Percentiles rank a stretch among this genome's conserved stretches.
Evolutionary conservation across 805 yeast species (phyloP).

Genomic region (Ogataea nakhonphanomensis): DNA sequence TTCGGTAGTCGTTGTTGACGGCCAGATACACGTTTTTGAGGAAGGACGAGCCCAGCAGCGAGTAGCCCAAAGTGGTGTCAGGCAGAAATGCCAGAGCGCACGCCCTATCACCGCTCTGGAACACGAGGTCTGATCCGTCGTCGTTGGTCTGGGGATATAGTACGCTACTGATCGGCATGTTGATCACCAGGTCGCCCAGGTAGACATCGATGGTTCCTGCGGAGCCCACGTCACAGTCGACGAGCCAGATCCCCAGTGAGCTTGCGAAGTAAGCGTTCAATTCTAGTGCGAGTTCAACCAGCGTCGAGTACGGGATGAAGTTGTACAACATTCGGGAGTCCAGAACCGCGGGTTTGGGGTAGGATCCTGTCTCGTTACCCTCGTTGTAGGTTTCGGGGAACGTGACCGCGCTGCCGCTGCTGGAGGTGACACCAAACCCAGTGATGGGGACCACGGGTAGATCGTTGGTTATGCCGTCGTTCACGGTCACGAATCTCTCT

Average conservation of each 20-base stretch:
- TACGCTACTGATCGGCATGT: constrained; percentile 48
- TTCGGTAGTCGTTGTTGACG: constrained; percentile 55
- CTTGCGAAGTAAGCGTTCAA: constrained; percentile 59
- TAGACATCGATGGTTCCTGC: constrained; percentile 51
- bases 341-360: constrained; percentile 50
- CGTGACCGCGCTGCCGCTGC: constrained; percentile 21
- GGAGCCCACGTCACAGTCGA: constrained; percentile 51
- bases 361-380: constrained; percentile 34
- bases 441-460: constrained; percentile 46
- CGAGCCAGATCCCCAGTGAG: constrained; percentile 52
- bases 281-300: constrained; percentile 65
- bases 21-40: constrained; percentile 53
- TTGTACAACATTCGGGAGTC: constrained; percentile 52
- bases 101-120: constrained; percentile 53
- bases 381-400: constrained; percentile 38
- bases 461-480: constrained; percentile 17
- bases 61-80: constrained; percentile 43
- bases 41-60: constrained; percentile 57
- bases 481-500: constrained; percentile 2
- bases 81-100: constrained; percentile 56
- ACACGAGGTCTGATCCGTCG: constrained; percentile 38
- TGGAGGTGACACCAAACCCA: constrained; percentile 40
- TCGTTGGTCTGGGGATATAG: constrained; percentile 37
- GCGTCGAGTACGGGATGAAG: constrained; percentile 51
- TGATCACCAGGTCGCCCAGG: constrained; percentile 50